Base-by-base conservation (phyloP, 2,329 filamentous ascomycete species). In the Coniosporium uncinatum region DNA sequence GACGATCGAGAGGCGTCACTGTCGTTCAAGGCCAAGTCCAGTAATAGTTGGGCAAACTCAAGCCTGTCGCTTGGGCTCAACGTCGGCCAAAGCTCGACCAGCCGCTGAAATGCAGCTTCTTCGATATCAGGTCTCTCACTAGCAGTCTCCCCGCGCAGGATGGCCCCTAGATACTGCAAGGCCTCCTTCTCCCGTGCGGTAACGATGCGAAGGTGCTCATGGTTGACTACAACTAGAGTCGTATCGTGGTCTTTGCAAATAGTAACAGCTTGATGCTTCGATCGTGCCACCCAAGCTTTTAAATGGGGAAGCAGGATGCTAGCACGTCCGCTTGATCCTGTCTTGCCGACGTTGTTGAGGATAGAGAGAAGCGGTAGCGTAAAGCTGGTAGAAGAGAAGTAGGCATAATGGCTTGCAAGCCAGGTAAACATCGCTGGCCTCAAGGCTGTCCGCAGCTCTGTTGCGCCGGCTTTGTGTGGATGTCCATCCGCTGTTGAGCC, bases 291-390 rank as follows among this genome's bases (percentile, higher is more conserved):
- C 24, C 24, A 29, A n/a, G 8, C n/a, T 29, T n/a, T 29, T n/a
- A 29, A n/a, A 8, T n/a, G 8, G 24, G 24, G 8, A n/a, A 29
- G 8, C 24, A 29, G n/a, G 24, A 8, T 8, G 8, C 8, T 29
- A n/a, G 8, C 24, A 8, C 24, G 24, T 29, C 24, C 24, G n/a
- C 24, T n/a, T 29, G 24, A 29, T 29, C 24, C 24, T 29, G 24
- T 76, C 54, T 88, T 88, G 39, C 71, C 71, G n/a, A 90, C 71
- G 41, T 79, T 76, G 52, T 85, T 86, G 22, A 95, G 68, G 4
- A 85, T 69, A 27, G 73, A 73, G n/a, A 97, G 69, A 6, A 97
- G 66, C 8, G 24, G 8, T n/a, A 29, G 8, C 8, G 8, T 29
- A 8, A 29, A n/a, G n/a, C 8, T 8, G n/a, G 8, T 29, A n/a